Evolutionary conservation across 1,284 basidiomycete genomes (phyloP), one percentile per base, ranked within the genome.

Genomic region (Acaromyces ingoldii): DNA sequence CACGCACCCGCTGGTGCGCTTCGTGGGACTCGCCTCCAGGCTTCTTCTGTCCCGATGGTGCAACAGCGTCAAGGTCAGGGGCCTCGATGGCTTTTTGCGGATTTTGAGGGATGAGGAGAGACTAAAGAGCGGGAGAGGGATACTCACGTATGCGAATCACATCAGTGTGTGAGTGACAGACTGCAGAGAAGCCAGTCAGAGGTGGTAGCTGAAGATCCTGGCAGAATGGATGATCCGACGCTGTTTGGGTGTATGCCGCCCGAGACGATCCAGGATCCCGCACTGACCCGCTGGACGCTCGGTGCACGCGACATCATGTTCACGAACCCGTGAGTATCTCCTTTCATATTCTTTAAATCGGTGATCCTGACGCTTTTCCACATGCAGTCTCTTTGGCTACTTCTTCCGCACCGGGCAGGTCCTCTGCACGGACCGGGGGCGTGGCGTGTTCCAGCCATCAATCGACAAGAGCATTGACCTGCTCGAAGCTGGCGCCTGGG

Each of bases 231-330:
- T 46, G 70, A 73, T 28, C 70, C 67, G 6, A 63, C 63, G 4
- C 52, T 72, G 17, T 74, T 65, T 65, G 69, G 63, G 41, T 41
- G 49, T 0, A 40, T 73, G 21, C 72, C 67, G 0, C 33, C 49
- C n/a, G 38, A 40, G 1, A 49, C 59, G 3, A 65, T 58, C 25
- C 55, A 34, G 25, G 44, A 53, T 19, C 36, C 55, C 1, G 47
- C 79, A 24, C 85, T 81, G 28, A 87, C 82, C 25, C 81, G 91
- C 49, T 93, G 90, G 89, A 85, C 88, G 2, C 80, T 91, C 13
- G 89, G 88, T 50, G 92, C 93, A 1, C 86, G 87, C 17, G 93
- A 98, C 61, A 86, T 98, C 70, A 87, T 96, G 81, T 98, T 97
- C 78, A 96, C 88, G 6, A 95, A 91, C 77, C 84, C 45, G 52